Base-by-base conservation (phyloP, 148 eudicot genomes). In the Limonium bicolor region DNA sequence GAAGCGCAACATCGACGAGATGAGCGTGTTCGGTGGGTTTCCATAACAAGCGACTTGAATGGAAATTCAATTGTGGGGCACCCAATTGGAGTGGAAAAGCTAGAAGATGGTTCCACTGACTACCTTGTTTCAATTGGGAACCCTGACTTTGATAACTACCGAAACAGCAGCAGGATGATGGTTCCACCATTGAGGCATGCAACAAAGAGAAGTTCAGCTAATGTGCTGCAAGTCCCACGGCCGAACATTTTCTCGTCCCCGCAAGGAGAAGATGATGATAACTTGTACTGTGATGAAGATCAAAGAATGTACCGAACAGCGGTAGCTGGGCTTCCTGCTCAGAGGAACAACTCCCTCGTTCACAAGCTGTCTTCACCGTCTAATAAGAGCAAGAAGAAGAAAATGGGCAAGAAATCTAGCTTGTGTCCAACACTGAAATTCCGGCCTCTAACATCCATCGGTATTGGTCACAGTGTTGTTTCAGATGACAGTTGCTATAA, bases 1-100 rank as follows among this genome's bases (percentile, higher is more conserved):
- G 84, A 90, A 57, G 74, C 86, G 40, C 69, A 71, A 57, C 67
- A 64, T 50, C 74, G 72, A 41, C 78, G 74, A 40, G 75, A 82
- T 16, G 81, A 77, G 67, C 85, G 78, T 56, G 94, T 81, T 45
- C 99, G 95, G n/a, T 68, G 85, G 72, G 86, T 90, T 58, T 90
- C 99, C 24, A 53, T 90, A 51, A 81, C 65, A 77, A 90, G 99
- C 62, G 81, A 77, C 74, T 37, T 78, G 46, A 85, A 85, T 55
- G 95, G 93, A 23, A 70, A 85, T 64, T 88, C 99, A 24, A 90
- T 90, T 24, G 60, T 85, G 38, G 99, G 99, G 43, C 94, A 81
- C 40, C 99, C 99, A 11, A 61, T 90, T 59, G 93, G 76, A 63
- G 59, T 90, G 41, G 95, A 81, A 70, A 53, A 65, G 37, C 75